Conservation (phyloP, 768 basidiomycete genomes). For the Termitomyces sp. region DNA sequence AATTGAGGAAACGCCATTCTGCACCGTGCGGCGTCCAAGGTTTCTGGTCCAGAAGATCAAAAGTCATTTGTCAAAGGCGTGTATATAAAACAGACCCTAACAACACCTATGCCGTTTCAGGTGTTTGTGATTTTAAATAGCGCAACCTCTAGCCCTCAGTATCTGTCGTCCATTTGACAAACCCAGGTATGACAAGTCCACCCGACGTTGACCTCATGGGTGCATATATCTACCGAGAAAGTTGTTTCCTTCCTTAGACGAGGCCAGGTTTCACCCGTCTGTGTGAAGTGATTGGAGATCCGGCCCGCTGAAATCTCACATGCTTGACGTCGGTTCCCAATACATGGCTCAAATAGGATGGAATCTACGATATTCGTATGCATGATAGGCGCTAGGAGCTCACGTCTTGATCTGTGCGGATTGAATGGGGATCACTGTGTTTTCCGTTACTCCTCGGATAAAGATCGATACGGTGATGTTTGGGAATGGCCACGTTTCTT, state of each 20-base stretch:
- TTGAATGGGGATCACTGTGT: not conserved
- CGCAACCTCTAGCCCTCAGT: not conserved
- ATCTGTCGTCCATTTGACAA: not conserved
- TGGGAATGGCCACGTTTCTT: not conserved
- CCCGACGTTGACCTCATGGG: not conserved
- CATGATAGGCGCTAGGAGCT: not conserved
- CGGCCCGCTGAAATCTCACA: constrained; percentile 11
- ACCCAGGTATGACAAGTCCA: not conserved
- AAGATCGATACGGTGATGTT: not conserved
- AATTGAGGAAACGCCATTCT: constrained; percentile 27
- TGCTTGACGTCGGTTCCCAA: not conserved
- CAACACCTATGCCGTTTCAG: not conserved
- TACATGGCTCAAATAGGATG: constrained; percentile 1
- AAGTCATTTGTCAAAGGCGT: constrained; percentile 1
- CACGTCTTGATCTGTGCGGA: not conserved
- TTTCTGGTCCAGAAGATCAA: not conserved
- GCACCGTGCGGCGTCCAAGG: not conserved
- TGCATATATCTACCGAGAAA: not conserved
- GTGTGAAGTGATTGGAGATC: constrained; percentile 5
- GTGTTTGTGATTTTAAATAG: too few species aligned
- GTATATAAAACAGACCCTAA: not conserved
- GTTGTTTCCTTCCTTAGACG: not conserved
- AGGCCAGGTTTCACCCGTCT: constrained; percentile 6
- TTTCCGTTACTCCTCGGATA: not conserved
- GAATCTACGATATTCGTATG: not conserved